phyloP scores from a whole-genome alignment of 2,329 filamentous ascomycete genomes.

The Neofusicoccum kwambonambiense region DNA sequence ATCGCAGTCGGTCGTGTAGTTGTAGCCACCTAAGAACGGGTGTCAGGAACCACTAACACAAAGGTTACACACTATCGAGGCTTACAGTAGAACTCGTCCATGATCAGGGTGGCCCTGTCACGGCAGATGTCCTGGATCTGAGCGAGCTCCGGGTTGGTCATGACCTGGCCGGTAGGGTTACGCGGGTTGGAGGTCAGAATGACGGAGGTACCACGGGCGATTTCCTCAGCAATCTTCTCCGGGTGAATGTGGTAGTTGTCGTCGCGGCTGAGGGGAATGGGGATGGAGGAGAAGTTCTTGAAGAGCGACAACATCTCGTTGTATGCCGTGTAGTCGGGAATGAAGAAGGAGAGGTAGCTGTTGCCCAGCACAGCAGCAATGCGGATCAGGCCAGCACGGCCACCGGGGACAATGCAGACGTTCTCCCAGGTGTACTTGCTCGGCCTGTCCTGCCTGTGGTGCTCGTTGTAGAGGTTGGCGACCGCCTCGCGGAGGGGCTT shows the following conservation, averaged over 20 bases:
- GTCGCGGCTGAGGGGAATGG: slow-evolving; percentile 69
- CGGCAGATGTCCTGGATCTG: slow-evolving; percentile 93
- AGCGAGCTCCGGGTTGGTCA: slow-evolving; percentile 78
- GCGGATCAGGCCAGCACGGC: slow-evolving; percentile 86
- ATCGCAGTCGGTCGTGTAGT: slow-evolving; percentile 90
- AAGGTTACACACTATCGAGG: too few relatives aligned
- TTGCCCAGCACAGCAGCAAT: slow-evolving; percentile 94
- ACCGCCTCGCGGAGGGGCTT: slow-evolving; percentile 86
- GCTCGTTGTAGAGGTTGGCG: slow-evolving; percentile 87
- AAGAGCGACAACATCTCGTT: slow-evolving; percentile 96
- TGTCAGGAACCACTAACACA: too few relatives aligned
- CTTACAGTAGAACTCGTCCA: slow-evolving; percentile 84
- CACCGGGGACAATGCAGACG: slow-evolving; percentile 92
- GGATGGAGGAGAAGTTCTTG: slow-evolving; percentile 65
- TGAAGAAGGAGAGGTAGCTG: slow-evolving; percentile 89
- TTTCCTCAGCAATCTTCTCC: slow-evolving; percentile 89
- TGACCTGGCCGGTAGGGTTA: slow-evolving; percentile 88
- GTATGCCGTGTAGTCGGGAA: slow-evolving; percentile 92
- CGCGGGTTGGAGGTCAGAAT: slow-evolving; percentile 94
- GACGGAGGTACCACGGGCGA: slow-evolving; percentile 73
- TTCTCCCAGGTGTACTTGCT: slow-evolving; percentile 97
- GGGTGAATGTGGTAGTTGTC: slow-evolving; percentile 93
- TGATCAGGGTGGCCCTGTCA: slow-evolving; percentile 85
- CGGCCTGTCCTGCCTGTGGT: slow-evolving; percentile 82
- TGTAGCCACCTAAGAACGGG: slow-evolving; percentile 62